Evolutionary conservation across 176 grass and related monocot species (phyloP).

Genomic region (Aechmea fasciata): DNA sequence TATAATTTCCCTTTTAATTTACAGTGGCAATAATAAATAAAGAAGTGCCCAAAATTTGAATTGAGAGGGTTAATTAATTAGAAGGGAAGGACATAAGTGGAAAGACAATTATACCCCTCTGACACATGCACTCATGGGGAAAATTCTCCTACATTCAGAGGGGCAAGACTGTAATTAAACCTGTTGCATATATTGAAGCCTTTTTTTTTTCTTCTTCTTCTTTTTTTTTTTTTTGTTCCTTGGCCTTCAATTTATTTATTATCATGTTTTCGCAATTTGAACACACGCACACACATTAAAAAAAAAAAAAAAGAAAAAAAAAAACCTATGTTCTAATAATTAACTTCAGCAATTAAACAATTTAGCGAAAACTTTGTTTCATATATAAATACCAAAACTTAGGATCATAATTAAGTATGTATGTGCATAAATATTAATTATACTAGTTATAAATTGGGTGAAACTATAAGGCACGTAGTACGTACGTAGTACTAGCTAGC

Average conservation of each 20-base stretch:
- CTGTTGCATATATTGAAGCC: not conserved
- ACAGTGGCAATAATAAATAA: not conserved
- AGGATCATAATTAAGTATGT: not conserved
- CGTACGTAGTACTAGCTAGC: too few relatives aligned
- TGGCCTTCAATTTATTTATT: too few relatives aligned
- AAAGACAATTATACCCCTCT: slow-evolving; percentile 26
- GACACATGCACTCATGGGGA: not conserved
- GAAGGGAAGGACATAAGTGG: too few relatives aligned
- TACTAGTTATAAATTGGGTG: not conserved
- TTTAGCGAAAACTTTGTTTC: not conserved
- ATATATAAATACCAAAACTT: not conserved
- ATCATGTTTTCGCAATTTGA: not conserved
- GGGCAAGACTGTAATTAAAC: slow-evolving; percentile 17
- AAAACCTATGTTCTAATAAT: not conserved
- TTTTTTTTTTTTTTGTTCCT: too few relatives aligned
- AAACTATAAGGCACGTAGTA: not conserved
- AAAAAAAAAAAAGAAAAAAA: not conserved
- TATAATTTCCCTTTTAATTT: too few relatives aligned
- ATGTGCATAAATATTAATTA: not conserved
- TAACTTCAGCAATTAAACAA: not conserved
- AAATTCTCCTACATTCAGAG: not conserved
- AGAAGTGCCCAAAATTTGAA: not conserved
- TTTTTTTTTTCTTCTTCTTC: slow-evolving; percentile 9
- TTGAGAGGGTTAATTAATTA: not conserved
- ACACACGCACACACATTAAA: not conserved